phyloP scores from a whole-genome alignment of 2,329 filamentous ascomycete genomes.

The Claviceps sp. region DNA sequence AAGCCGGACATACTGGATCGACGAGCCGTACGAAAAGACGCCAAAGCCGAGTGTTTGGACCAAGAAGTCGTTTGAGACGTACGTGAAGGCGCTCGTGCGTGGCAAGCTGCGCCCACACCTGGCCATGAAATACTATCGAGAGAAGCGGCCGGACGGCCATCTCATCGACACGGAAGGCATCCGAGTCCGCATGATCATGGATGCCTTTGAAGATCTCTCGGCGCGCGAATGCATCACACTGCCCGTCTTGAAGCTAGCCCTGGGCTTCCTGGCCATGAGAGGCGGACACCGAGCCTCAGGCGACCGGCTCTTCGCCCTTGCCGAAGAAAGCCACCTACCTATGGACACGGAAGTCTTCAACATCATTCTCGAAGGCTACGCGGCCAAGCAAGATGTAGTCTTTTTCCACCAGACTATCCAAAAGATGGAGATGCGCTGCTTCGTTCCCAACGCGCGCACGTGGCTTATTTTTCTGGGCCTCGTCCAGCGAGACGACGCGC shows the following conservation, averaged over 20 bases:
- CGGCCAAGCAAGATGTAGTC: slow-evolving; percentile 23
- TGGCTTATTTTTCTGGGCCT: slow-evolving; percentile 37
- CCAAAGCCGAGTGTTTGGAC: slow-evolving; percentile 28
- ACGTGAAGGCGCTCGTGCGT: slow-evolving; percentile 28
- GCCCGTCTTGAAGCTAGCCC: slow-evolving; percentile 28
- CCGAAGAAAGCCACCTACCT: slow-evolving; percentile 23
- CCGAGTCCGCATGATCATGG: slow-evolving; percentile 24
- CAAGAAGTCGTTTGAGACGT: slow-evolving; percentile 25
- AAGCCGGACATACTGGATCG: slow-evolving; percentile 16
- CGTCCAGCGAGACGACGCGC: slow-evolving; percentile 45
- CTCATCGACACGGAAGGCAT: slow-evolving; percentile 24
- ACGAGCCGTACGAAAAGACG: slow-evolving; percentile 24
- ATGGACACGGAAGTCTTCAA: slow-evolving; percentile 36
- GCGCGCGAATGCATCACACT: slow-evolving; percentile 23
- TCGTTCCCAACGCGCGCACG: slow-evolving; percentile 29
- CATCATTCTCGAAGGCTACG: slow-evolving; percentile 29
- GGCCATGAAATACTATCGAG: slow-evolving; percentile 22
- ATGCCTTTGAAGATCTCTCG: slow-evolving; percentile 24
- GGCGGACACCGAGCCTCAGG: slow-evolving; percentile 22
- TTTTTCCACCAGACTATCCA: slow-evolving; percentile 28
- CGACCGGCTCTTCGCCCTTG: slow-evolving; percentile 23
- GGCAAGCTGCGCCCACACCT: slow-evolving; percentile 21
- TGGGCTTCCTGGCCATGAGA: slow-evolving; percentile 26
- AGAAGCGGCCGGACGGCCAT: slow-evolving; percentile 13
- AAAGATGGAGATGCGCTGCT: slow-evolving; percentile 26